A percentile compares a stretch with the other conserved stretches of the same genome.
phyloP scores from a whole-genome alignment of 805 yeast species.

The Kodamaea restingae region DNA sequence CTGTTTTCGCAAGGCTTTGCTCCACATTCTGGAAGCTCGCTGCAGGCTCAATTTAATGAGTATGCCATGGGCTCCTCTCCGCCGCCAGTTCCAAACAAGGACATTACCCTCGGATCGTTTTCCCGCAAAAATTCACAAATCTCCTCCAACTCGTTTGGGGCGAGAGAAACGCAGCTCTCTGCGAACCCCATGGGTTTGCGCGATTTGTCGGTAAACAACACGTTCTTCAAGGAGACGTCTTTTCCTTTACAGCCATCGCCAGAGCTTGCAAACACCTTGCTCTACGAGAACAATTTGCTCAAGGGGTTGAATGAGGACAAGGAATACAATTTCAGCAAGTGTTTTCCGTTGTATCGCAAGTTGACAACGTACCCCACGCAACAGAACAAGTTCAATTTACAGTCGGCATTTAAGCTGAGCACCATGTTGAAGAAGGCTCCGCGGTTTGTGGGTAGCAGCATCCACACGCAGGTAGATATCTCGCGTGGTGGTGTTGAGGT shows the following conservation, averaged over 20 bases:
- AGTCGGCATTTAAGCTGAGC: constrained; percentile 18
- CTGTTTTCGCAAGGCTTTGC: constrained; percentile 4
- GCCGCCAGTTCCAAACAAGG: constrained; percentile 2
- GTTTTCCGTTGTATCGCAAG: constrained; percentile 78
- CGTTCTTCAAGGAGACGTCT: constrained; percentile 4
- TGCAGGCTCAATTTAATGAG: constrained; percentile 1
- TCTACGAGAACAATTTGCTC: constrained; percentile 18
- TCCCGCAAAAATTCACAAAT: not conserved
- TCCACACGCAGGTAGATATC: constrained; percentile 28
- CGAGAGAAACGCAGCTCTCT: too few relatives aligned
- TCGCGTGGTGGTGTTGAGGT: constrained; percentile 48
- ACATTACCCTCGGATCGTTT: not conserved
- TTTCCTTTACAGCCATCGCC: constrained; percentile 12
- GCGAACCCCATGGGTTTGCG: too few relatives aligned
- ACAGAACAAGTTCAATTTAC: constrained; percentile 40
- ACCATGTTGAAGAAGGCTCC: constrained; percentile 23
- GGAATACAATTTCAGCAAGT: constrained; percentile 67
- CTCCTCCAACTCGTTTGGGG: not conserved
- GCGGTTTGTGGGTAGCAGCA: constrained; percentile 28
- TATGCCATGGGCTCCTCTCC: not conserved
- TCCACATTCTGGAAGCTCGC: not conserved
- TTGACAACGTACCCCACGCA: constrained; percentile 50
- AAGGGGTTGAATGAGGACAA: constrained; percentile 33
- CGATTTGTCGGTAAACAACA: not conserved
- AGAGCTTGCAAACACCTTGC: constrained; percentile 7